Base-by-base conservation (phyloP, 345 rosid genomes). In the Mangifera indica region DNA sequence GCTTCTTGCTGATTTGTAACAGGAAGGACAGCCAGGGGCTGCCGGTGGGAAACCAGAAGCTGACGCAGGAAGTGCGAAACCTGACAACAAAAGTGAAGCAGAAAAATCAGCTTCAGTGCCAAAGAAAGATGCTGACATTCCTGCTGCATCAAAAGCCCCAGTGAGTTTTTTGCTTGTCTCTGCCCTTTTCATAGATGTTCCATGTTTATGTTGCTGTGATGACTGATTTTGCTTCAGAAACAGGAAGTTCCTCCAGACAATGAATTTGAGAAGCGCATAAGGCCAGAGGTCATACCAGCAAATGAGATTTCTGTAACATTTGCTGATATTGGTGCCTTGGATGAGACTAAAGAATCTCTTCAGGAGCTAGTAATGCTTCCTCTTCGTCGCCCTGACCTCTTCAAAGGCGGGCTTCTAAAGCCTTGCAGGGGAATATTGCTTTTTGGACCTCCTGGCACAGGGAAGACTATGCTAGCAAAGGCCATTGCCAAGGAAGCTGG, bases 351-450 rank as follows among this genome's bases (percentile, higher is more conserved):
- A 84, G 98, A 95, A 60, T 88, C 93, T 14, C 93, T 92, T 17
- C 97, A 92, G 84, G 99, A 95, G 77, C 84, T 95, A 18, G 98
- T 92, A 63, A 91, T 95, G 99, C 98, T 95, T 69, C 99, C 98
- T 66, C 90, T 95, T 22, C 83, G 88, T 24, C 84, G 98, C 63
- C 99, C 99, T 7, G 99, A 95, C 75, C 89, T 95, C 22, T 95
- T 92, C 69, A 81, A 71, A 52, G 96, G 98, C 29, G 98, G 96
- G 51, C 91, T 92, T 46, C 76, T 95, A 66, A 95, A 95, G 78
- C 98, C 98, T 3, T 95, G 99, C 79, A 84, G 88, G 63, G 99
- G 99, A 77, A 95, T 95, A 67, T 69, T 95, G 79, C 92, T 95
- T n/a, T 95, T 95, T 20, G 98, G 99, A 9, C 99, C 99, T 70